Evolutionary conservation across 306 rosid species (phyloP).

Genomic region (Cyamopsis tetragonoloba): DNA sequence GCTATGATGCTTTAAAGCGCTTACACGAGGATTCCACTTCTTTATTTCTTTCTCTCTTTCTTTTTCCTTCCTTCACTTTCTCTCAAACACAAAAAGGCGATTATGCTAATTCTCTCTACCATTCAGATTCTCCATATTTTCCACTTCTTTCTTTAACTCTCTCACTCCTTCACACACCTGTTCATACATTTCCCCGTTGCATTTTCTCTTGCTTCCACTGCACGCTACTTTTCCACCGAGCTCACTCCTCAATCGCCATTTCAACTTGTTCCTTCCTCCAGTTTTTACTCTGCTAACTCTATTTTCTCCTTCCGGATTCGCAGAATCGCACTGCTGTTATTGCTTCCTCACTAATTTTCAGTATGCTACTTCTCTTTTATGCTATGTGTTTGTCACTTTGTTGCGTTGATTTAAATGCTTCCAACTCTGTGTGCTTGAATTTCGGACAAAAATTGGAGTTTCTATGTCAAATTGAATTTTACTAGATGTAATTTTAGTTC

Average conservation of each 20-base stretch:
- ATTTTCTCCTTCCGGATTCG: too few relatives aligned
- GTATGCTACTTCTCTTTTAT: background rate
- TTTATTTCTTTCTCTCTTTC: slow-evolving; percentile 26
- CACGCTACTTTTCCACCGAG: background rate
- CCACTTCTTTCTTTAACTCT: slow-evolving; percentile 31
- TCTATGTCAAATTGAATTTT: too few relatives aligned
- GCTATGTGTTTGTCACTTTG: background rate
- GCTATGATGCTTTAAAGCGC: slow-evolving; percentile 28
- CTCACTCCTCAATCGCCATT: background rate
- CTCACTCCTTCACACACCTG: slow-evolving; percentile 23
- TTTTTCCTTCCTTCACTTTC: too few relatives aligned
- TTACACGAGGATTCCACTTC: slow-evolving; percentile 55
- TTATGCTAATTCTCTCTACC: slow-evolving; percentile 42
- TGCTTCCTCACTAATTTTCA: too few relatives aligned
- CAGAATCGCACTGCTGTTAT: too few relatives aligned
- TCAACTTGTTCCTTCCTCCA: background rate
- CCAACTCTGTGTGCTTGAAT: too few relatives aligned
- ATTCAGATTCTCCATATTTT: slow-evolving; percentile 45
- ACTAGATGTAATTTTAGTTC: too few relatives aligned
- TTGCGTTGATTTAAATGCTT: background rate
- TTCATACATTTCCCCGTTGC: background rate
- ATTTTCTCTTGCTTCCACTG: background rate
- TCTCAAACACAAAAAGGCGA: too few relatives aligned
- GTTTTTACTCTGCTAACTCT: too few relatives aligned
- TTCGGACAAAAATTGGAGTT: too few relatives aligned